Percentiles rank a stretch among this genome's conserved stretches.
Evolutionary conservation across 805 yeast genomes (phyloP).

Genomic region (Starmerella etchellsii): DNA sequence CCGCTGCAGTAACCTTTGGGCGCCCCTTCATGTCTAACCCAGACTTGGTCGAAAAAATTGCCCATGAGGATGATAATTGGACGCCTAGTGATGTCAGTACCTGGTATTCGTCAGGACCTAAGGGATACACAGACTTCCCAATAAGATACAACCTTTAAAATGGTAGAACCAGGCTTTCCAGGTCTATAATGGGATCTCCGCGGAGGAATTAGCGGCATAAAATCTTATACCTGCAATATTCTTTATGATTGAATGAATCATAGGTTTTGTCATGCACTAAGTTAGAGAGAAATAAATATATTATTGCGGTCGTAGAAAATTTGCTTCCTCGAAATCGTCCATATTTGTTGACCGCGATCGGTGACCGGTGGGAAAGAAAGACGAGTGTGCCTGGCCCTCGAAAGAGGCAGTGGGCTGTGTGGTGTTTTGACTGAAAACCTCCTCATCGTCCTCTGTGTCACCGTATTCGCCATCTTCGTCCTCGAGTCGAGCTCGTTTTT

Average conservation of each 20-base stretch:
- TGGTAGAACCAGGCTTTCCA: too few relatives aligned
- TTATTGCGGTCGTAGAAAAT: slow-evolving; percentile 14
- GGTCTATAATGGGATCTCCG: too few relatives aligned
- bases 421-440: background rate
- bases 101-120: slow-evolving; percentile 32
- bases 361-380: slow-evolving; percentile 3
- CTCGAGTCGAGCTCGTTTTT: too few relatives aligned
- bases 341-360: slow-evolving; percentile 8
- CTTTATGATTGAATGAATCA: too few relatives aligned
- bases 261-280: too few relatives aligned
- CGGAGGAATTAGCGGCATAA: too few relatives aligned
- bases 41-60: slow-evolving; percentile 37
- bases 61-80: slow-evolving; percentile 31
- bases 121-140: slow-evolving; percentile 33
- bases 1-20: slow-evolving; percentile 32
- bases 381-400: background rate
- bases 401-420: background rate
- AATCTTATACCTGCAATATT: too few relatives aligned
- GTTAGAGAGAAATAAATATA: too few relatives aligned
- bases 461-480: slow-evolving; percentile 21
- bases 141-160: too few relatives aligned
- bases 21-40: slow-evolving; percentile 44
- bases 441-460: slow-evolving; percentile 20
- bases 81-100: slow-evolving; percentile 36
- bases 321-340: slow-evolving; percentile 25